A percentile compares a stretch with the other conserved stretches of the same genome.
These are phyloP conservation scores for Apiosordaria backusii DNA, from an alignment of 495 filamentous ascomycete genomes.

Conservation along the genomic window DNA sequence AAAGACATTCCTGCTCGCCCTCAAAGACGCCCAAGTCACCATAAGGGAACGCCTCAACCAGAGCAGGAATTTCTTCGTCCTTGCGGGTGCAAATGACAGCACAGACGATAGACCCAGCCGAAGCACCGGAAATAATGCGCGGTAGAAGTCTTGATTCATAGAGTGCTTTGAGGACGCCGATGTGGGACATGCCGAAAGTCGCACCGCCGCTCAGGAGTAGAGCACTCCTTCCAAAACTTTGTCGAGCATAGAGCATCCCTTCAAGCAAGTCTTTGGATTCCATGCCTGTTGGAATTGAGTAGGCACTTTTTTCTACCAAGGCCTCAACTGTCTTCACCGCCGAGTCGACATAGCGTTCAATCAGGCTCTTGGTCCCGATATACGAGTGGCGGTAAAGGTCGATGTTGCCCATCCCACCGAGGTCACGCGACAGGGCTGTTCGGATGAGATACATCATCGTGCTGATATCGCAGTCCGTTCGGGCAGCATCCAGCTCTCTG, in stretches of 20 bases:
- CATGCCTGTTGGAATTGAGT: slow-evolving; percentile 45
- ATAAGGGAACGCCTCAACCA: slow-evolving; percentile 70
- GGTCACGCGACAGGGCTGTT: slow-evolving; percentile 72
- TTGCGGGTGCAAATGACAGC: slow-evolving; percentile 79
- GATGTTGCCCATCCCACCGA: slow-evolving; percentile 83
- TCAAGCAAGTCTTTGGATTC: slow-evolving; percentile 62
- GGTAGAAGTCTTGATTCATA: slow-evolving; percentile 74
- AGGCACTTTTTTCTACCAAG: slow-evolving; percentile 61
- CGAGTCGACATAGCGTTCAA: slow-evolving; percentile 82
- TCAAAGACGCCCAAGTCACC: slow-evolving; percentile 85
- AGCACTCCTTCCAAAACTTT: slow-evolving; percentile 86
- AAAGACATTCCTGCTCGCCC: slow-evolving; percentile 61
- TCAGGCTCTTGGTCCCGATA: slow-evolving; percentile 79
- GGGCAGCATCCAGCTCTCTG: slow-evolving; percentile 69
- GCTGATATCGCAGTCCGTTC: slow-evolving; percentile 64
- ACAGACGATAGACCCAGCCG: slow-evolving; percentile 90
- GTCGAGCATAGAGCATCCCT: slow-evolving; percentile 65
- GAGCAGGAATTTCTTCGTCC: slow-evolving; percentile 75
- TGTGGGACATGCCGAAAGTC: slow-evolving; percentile 94
- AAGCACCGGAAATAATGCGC: slow-evolving; percentile 89
- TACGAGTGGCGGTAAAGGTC: slow-evolving; percentile 81
- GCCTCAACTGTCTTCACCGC: slow-evolving; percentile 67
- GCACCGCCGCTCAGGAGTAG: slow-evolving; percentile 85
- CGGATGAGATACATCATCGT: slow-evolving; percentile 76
- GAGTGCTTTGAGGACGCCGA: slow-evolving; percentile 87